Evolutionary conservation across 2,329 filamentous ascomycete genomes (phyloP), one percentile per base, ranked within the genome.

Genomic region (Ceratocystis eucalypticola): DNA sequence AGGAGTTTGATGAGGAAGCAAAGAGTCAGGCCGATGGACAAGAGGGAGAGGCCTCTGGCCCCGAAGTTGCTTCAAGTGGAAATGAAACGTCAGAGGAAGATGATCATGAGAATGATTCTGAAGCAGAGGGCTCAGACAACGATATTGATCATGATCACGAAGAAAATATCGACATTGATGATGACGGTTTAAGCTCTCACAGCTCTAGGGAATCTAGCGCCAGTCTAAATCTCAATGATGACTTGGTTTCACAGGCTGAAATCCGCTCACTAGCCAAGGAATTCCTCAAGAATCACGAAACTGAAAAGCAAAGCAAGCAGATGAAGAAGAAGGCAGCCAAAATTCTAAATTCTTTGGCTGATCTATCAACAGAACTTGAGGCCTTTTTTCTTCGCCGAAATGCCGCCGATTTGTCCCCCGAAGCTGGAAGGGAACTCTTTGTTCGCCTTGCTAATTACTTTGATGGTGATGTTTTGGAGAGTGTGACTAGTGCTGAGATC

Each of bases 401-500:
- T 1, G 74, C 80, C 0, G 76, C 76, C 5, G 79, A 77, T 55
- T 71, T 79, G 10, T 74, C 76, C 3, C 73, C 77, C 1, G 75
- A 79, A 22, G 76, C 82, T 50, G 90, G 88, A 10, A 78, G 80
- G 41, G 77, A 80, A 1, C 78, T 96, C 0, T 97, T 97, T 75
- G 79, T 80, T 41, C 84, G 82, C 63, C 78, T 99, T 67, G 90
- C 91, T 0, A 82, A 83, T 2, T 92, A 94, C 72, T 99, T 99
- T 71, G 88, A 95, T 71, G 86, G 88, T 0, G 89, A 96, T 75
- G 88, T 94, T 1, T 76, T 96, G 65, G 89, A 96, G 72, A 96
- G 91, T 73, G 92, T 96, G 65, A 99, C 94, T 0, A 99, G 94
- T 75, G 92, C 93, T 61, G 94, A 99, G 74, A 79, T 99, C 41